phyloP scores from a whole-genome alignment of 345 rosid species.

The Balakata baccata region DNA sequence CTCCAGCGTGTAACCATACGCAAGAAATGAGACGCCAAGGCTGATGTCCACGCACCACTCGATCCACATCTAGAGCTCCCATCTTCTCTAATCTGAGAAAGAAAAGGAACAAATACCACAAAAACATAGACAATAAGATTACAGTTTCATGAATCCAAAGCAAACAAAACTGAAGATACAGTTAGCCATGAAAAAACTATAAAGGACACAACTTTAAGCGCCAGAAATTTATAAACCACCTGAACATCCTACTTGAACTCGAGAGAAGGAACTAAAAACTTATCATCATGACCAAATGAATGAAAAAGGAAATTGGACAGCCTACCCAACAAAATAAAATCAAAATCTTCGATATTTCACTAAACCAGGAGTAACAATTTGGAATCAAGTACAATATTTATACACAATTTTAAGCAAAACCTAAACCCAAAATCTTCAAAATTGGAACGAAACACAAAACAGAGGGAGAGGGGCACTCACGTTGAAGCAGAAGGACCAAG shows the following conservation, averaged over 20 bases:
- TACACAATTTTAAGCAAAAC: neutral
- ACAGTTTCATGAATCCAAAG: neutral
- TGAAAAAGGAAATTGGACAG: neutral
- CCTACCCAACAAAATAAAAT: neutral
- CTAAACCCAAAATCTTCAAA: neutral
- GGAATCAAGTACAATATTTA: neutral
- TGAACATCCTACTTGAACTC: neutral
- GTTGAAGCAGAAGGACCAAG: conserved; percentile 31
- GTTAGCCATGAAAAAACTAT: neutral
- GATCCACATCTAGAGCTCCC: conserved; percentile 30
- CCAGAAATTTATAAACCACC: neutral
- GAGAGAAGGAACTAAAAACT: neutral
- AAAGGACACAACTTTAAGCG: neutral
- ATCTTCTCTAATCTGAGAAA: conserved; percentile 26
- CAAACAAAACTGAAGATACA: neutral
- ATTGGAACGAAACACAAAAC: neutral
- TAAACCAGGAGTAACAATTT: neutral
- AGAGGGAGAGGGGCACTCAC: conserved; percentile 9
- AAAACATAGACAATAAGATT: neutral
- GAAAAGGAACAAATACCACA: neutral
- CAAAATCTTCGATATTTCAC: neutral
- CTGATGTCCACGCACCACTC: conserved; percentile 24
- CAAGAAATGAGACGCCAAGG: conserved; percentile 30
- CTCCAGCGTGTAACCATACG: conserved; percentile 38
- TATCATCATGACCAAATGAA: neutral